A percentile compares a stretch with the other conserved stretches of the same genome.
phyloP scores from a whole-genome alignment of 306 rosid species.

The Fagus sylvatica region DNA sequence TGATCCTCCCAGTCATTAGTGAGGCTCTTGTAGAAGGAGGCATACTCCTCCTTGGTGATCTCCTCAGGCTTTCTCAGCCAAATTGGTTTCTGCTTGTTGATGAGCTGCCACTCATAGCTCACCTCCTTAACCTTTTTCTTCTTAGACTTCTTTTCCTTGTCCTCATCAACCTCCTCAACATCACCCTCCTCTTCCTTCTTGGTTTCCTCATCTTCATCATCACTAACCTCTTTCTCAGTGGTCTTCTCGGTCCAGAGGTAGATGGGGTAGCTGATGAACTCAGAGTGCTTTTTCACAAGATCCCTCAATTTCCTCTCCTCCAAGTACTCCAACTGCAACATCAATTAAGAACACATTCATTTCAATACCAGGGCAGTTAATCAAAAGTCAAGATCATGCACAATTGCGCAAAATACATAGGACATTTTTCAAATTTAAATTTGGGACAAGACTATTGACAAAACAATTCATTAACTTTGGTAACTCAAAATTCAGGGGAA shows the following conservation, averaged over 20 bases:
- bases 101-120: slow-evolving; percentile 25
- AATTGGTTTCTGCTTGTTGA: slow-evolving; percentile 41
- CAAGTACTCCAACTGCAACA: slow-evolving; percentile 25
- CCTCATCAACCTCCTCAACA: slow-evolving; percentile 32
- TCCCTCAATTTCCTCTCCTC: slow-evolving; percentile 39
- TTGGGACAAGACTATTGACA: not conserved
- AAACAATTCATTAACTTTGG: not conserved
- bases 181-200: slow-evolving; percentile 35
- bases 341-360: not conserved
- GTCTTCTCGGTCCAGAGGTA: slow-evolving; percentile 30
- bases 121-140: slow-evolving; percentile 35
- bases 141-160: slow-evolving; percentile 28
- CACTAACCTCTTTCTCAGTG: slow-evolving; percentile 32
- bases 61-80: slow-evolving; percentile 38
- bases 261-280: slow-evolving; percentile 39
- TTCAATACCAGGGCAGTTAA: not conserved
- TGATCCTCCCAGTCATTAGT: slow-evolving; percentile 37
- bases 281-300: slow-evolving; percentile 39
- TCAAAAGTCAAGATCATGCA: not conserved
- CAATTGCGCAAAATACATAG: not conserved
- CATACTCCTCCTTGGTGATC: slow-evolving; percentile 29
- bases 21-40: slow-evolving; percentile 39
- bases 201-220: slow-evolving; percentile 27
- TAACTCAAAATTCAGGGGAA: too few species aligned
- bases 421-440: not conserved